Evolutionary conservation across 208 protist genomes (phyloP).

Genomic region (Naegleria lovaniensis): DNA sequence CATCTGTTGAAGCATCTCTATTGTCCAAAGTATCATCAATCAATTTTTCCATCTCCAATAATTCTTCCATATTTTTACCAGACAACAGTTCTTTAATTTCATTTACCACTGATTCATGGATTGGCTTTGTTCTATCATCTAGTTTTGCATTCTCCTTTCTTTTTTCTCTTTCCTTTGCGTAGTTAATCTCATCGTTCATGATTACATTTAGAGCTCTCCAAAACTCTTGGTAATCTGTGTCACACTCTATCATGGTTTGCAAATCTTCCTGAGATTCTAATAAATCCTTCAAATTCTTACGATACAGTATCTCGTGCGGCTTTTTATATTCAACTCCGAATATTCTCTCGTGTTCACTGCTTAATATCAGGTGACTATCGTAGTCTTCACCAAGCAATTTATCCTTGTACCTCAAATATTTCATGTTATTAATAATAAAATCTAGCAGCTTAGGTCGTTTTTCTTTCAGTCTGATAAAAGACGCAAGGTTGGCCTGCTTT

Average conservation of each 20-base stretch:
- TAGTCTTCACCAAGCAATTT: background rate
- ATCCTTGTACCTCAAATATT: constrained; percentile 32
- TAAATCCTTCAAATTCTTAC: constrained; percentile 34
- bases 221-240: background rate
- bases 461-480: constrained; percentile 55
- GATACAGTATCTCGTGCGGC: constrained; percentile 40
- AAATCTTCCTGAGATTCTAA: background rate
- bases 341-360: constrained; percentile 23
- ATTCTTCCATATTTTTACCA: constrained; percentile 29
- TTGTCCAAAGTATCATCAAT: constrained; percentile 27
- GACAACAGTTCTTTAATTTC: constrained; percentile 30
- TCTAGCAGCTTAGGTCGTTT: constrained; percentile 66
- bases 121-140: background rate
- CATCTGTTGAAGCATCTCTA: constrained; percentile 31
- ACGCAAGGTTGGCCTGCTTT: constrained; percentile 45
- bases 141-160: background rate
- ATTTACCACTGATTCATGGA: constrained; percentile 27
- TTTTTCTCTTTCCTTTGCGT: constrained; percentile 34
- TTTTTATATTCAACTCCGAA: constrained; percentile 41
- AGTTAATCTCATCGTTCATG: background rate
- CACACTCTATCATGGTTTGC: background rate
- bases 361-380: constrained; percentile 23
- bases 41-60: constrained; percentile 29
- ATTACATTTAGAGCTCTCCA: background rate
- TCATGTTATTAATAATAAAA: constrained; percentile 56